Evolutionary conservation across 768 basidiomycete genomes (phyloP), one percentile per base, ranked within the genome.

Genomic region (Heimioporus sp.): DNA sequence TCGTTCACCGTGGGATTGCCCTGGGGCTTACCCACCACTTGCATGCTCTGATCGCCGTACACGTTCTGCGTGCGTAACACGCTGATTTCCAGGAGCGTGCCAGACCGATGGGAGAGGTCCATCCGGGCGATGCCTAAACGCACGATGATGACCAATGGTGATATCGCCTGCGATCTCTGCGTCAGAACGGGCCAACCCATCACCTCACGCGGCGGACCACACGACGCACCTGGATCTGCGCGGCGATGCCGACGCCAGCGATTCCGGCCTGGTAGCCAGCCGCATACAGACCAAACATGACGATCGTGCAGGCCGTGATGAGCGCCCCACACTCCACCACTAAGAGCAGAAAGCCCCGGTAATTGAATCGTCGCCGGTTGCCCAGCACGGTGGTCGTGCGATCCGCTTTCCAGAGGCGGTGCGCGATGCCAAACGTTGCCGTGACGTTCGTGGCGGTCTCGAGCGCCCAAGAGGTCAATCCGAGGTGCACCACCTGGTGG

Each of bases 261-360:
- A 62, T 46, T 5, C 58, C 58, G 6, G 52, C 36, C 5, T 53
- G 35, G 24, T 60, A 44, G 20, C 49, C 54, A 36, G 54, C 44
- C 20, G 50, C 39, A 31, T 38, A 63, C 2, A 63, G 42, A n/a
- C 24, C 37, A 36, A 63, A 59, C 61, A 63, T 51, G 38, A 63
- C 32, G 15, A 46, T 19, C 13, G 62, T 57, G 31, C 60, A 57
- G 60, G 43, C 42, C 4, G 62, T 63, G 49, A 62, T 62, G 19
- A 63, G 51, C 2, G 52, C 58, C 4, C 58, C 62, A 6, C 55
- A 60, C 38, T 63, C 61, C 17, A 62, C 40, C 17, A 64, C 28
- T 13, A 63, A 46, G 17, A 63, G 44, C 11, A 51, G 48, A 19
- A n/a, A 49, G 32, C 50, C 30, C 42, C 31, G 51, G 24, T 63